Base-by-base conservation (phyloP, 352 stramenopile species). In the Phytopythium cucurbitacearum region DNA sequence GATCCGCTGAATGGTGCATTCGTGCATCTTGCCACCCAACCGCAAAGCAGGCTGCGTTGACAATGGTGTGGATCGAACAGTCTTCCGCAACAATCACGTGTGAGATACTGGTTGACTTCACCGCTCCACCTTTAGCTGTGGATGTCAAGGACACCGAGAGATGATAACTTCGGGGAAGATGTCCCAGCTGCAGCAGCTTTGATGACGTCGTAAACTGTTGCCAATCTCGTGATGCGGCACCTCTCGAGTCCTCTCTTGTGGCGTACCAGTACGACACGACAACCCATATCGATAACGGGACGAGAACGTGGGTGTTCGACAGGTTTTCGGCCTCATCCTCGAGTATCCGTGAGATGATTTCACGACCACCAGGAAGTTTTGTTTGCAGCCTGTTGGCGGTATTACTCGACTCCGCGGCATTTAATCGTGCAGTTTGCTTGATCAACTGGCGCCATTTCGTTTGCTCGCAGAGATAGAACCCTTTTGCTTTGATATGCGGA, bases 241-340 rank as follows among this genome's bases (percentile, higher is more conserved):
- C 39, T 36, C 8, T 50, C 3, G 2, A 3, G 13, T 9, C 3
- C 3, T 9, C 40, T 10, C 0, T 7, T 7, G 21, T 15, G 5
- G n/a, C 32, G 13, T 61, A 48, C 57, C 57, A 65, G 37, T 66
- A 69, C 6, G 48, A 40, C 6, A 69, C 33, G 16, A 43, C 51
- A 9, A 59, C 6, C 62, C 62, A 69, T 5, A 66, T 8, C 3
- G n/a, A 40, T 2, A 63, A 40, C 32, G 62, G 62, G 9, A 66
- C 40, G 7, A 65, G 47, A 7, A 63, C 57, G 9, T 56, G 13
- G 0, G n/a, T 32, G 7, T 16, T 41, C 15, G 47, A 13, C 34
- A 36, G 8, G 7, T 35, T 32, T 16, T 15, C 36, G 1, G n/a
- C 47, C 8, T 32, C 47, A 15, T 43, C 36, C 10, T 35, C 37